Evolutionary conservation across 805 yeast genomes (phyloP), one percentile per base, ranked within the genome.

Genomic region (Ogataea trehaloabstinens): DNA sequence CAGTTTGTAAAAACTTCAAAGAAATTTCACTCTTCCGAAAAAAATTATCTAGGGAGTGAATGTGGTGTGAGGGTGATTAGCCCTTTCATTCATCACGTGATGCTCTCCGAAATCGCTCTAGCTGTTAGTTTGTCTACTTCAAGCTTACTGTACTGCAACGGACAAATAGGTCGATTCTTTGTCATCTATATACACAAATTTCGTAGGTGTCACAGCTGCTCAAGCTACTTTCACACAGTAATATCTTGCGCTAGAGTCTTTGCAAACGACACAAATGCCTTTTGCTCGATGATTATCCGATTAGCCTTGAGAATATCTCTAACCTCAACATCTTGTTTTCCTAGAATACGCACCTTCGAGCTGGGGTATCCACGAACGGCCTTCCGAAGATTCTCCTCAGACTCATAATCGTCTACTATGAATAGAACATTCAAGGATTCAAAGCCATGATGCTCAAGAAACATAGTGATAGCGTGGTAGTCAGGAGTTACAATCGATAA

Each of bases 301-400:
- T 83, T 76, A 11, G 96, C 91, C 63, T 79, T 83, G 45, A 90
- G 74, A 36, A 90, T 54, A 58, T 89, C 95, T 63, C 90, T 79
- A 15, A 90, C 91, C 57, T 83, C 85, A 25, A 88, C 77, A 17
- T 82, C 84, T 54, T 87, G 95, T 58, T 83, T 81, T 46, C 79
- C 76, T 44, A 85, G 64, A 24, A 89, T 78, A 43, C 74, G 82
- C 31, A 85, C 75, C 52, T 74, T 77, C 21, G 64, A 61, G 34
- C 58, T 51, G 44, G 76, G 74, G 51, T 67, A 70, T 33, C 61
- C 55, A 34, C 71, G 76, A 7, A 86, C 75, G 15, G 88, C 75
- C 32, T 70, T 61, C 45, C 81, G 66, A 50, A 88, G 71, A 51
- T 85, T 85, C 40, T 70, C 53, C 68, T 73, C 44, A 29, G 42